Evolutionary conservation across 108 stramenopile species (phyloP), one percentile per base, ranked within the genome.

Genomic region (Bacterosira constricta): DNA sequence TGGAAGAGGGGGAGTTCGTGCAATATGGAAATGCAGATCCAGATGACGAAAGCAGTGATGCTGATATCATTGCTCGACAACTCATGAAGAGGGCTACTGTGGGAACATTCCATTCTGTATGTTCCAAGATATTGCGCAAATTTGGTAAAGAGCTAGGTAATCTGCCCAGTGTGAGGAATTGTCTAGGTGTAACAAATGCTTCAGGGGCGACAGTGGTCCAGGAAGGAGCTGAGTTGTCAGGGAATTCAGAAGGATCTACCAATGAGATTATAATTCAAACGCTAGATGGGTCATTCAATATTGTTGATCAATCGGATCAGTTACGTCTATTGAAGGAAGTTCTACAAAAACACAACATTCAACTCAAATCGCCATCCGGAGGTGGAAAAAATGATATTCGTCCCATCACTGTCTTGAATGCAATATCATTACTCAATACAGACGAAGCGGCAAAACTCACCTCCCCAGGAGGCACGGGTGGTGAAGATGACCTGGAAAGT

Each of bases 101-200:
- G 23, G 92, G 92, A n/a, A 93, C 92, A 21, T 93, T 93, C 69
- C 92, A 93, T 67, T 90, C 89, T n/a, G 77, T 90, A 9, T 93
- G 92, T 72, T 80, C 92, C 73, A 93, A 88, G 58, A 88, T 93
- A 53, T 54, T 93, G 52, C 72, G 92, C 21, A 86, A 66, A 65
- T 89, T 90, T 83, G 89, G 88, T 0, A 68, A 63, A 17, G 68
- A 83, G 30, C 64, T 90, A 39, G 70, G 57, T 8, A 38, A 73
- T 4, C 51, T 90, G 25, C 86, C 89, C 9, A 88, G 85, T 46
- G 79, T 92, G 1, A 60, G 66, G 15, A 46, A 56, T 20, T 34
- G 47, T 39, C 4, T 67, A 36, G 67, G 59, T n/a, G n/a, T n/a
- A n/a, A n/a, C n/a, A n/a, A n/a, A n/a, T n/a, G 47, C 36, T 6